Percentiles rank a stretch among this genome's conserved stretches.
Evolutionary conservation across 192 early-diverging fungal genomes (phyloP).

Genomic region (Rhizophlyctis rosea): DNA sequence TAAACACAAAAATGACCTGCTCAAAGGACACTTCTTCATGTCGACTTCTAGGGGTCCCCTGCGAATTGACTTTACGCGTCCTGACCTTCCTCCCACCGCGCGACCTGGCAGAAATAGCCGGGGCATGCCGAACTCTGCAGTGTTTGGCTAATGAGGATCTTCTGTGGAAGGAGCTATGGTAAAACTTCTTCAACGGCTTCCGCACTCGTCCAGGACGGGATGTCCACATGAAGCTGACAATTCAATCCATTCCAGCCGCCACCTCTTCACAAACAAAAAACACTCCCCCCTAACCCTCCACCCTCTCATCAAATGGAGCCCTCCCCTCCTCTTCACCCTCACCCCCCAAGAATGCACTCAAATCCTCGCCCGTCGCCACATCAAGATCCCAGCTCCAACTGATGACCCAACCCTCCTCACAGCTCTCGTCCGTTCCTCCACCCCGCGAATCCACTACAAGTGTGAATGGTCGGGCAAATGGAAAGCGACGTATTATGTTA

Average conservation of each 20-base stretch:
- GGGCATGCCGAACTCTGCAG: not conserved
- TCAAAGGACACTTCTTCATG: no score
- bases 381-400: not conserved
- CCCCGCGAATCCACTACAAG: not conserved
- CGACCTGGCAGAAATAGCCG: not conserved
- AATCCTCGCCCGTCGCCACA: not conserved
- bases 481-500: constrained; percentile 25
- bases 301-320: not conserved
- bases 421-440: not conserved
- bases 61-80: not conserved
- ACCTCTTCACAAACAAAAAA: not conserved
- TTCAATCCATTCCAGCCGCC: not conserved
- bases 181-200: not conserved
- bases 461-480: constrained; percentile 8
- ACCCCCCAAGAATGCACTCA: not conserved
- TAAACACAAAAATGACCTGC: no score
- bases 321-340: not conserved
- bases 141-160: not conserved
- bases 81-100: not conserved
- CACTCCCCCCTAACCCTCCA: not conserved
- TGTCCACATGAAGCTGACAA: not conserved
- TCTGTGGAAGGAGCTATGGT: not conserved
- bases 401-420: not conserved
- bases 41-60: no score
- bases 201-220: not conserved